Evolutionary conservation across 805 yeast species (phyloP).

Genomic region (Zygosaccharomyces bailii): DNA sequence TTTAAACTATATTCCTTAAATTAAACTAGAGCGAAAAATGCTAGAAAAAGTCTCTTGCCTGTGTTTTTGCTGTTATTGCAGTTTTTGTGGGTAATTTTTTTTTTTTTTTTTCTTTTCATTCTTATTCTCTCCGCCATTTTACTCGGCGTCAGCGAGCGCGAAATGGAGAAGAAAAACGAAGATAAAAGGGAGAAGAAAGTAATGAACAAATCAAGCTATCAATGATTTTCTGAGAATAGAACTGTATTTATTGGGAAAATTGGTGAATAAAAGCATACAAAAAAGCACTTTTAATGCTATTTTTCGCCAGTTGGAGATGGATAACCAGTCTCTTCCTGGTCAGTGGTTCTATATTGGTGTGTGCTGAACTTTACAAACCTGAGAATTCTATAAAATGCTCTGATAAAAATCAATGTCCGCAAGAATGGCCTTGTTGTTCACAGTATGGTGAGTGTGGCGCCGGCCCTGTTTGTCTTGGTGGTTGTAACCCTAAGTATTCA

Average conservation of each 20-base stretch:
- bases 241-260: not conserved
- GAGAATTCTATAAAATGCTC: slow-evolving; percentile 25
- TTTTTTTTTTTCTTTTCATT: slow-evolving; percentile 15
- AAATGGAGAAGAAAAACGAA: slow-evolving; percentile 1
- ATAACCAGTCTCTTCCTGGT: not conserved
- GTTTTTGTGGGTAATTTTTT: slow-evolving; percentile 2
- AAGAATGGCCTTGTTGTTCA: slow-evolving; percentile 80
- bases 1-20: not conserved
- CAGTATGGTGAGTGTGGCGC: slow-evolving; percentile 79
- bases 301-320: not conserved
- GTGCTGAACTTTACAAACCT: slow-evolving; percentile 28
- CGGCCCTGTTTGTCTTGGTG: slow-evolving; percentile 74
- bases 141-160: slow-evolving; percentile 28
- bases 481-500: slow-evolving; percentile 80
- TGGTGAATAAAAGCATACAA: not conserved
- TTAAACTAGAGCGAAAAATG: not conserved
- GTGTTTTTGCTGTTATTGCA: not conserved
- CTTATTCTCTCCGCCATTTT: slow-evolving; percentile 31
- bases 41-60: not conserved
- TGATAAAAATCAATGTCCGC: slow-evolving; percentile 53
- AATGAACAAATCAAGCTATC: not conserved
- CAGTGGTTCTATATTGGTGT: not conserved
- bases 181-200: slow-evolving; percentile 22
- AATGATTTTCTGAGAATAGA: not conserved
- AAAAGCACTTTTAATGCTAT: not conserved